Conservation (phyloP, 129 eudicot genomes). For the Escallonia rubra region DNA sequence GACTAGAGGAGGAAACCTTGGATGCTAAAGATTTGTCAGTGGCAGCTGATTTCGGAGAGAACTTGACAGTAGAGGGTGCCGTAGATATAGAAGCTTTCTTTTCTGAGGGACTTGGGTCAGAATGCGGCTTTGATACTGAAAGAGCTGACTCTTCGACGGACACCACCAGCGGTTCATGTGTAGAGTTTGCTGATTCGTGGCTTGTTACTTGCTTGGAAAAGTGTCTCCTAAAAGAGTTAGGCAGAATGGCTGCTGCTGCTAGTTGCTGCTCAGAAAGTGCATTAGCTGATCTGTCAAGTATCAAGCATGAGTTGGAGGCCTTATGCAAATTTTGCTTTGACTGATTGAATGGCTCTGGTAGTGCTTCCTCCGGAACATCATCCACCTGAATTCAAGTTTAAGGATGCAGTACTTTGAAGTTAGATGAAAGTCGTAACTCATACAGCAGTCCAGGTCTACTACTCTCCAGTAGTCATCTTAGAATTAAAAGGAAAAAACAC, state of each 20-base stretch:
- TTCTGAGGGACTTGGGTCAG: constrained; percentile 3
- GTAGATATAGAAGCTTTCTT: constrained; percentile 15
- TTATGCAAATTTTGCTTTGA: constrained; percentile 7
- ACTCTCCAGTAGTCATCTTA: no score
- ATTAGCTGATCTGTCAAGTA: not conserved
- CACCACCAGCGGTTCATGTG: constrained; percentile 15
- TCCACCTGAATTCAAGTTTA: constrained; percentile 33
- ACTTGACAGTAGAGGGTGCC: constrained; percentile 14
- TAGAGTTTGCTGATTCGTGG: not conserved
- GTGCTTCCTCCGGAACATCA: constrained; percentile 60
- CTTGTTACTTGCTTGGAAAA: constrained; percentile 37
- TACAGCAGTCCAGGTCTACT: no score
- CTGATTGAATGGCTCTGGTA: constrained; percentile 52
- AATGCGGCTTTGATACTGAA: constrained; percentile 9
- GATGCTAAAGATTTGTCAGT: not conserved
- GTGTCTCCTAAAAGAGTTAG: constrained; percentile 45
- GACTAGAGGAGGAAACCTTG: not conserved
- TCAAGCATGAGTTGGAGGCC: constrained; percentile 3
- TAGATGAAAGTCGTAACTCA: no score
- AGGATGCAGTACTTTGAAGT: no score
- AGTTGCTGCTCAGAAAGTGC: constrained; percentile 11
- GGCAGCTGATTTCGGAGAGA: constrained; percentile 2
- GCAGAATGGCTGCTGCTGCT: constrained; percentile 40
- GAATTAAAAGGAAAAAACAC: no score
- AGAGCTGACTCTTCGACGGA: constrained; percentile 6